Conservation (phyloP, 164 flowering plant species). For the Macadamia tetraphylla region DNA sequence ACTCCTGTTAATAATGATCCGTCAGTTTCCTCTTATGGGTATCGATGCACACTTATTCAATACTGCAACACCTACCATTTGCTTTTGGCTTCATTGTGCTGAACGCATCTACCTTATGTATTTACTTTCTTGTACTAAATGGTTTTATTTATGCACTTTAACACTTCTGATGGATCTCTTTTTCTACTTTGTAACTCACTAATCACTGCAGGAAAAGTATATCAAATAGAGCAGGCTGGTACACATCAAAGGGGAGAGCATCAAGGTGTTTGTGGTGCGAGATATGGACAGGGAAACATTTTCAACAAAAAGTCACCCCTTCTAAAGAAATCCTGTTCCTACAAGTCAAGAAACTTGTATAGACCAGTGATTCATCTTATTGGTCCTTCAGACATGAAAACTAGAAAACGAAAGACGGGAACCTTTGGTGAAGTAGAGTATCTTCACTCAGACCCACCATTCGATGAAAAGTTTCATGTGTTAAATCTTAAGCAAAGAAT, state of each 20-base stretch:
- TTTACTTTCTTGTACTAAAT: neutral
- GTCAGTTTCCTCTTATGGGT: neutral
- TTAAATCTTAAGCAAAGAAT: constrained; percentile 18
- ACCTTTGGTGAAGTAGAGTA: constrained; percentile 17
- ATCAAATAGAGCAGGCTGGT: constrained; percentile 27
- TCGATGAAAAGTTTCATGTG: constrained; percentile 13
- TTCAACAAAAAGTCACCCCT: constrained; percentile 18
- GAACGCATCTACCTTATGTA: neutral
- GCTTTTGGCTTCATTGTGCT: neutral
- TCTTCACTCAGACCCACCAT: constrained; percentile 14
- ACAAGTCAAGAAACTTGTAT: constrained; percentile 20
- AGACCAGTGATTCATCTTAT: constrained; percentile 15
- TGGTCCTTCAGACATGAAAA: constrained; percentile 19
- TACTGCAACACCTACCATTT: neutral
- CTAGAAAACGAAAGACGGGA: constrained; percentile 11
- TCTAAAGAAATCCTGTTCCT: constrained; percentile 14
- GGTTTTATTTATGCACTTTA: neutral
- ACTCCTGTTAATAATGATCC: neutral
- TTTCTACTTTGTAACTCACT: neutral
- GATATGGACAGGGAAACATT: constrained; percentile 21
- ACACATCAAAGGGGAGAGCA: constrained; percentile 23
- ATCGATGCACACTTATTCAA: neutral
- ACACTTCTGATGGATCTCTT: neutral
- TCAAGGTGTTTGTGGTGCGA: constrained; percentile 20
- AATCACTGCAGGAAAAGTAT: constrained; percentile 48